phyloP scores from a whole-genome alignment of 2,329 filamentous ascomycete genomes.

The Arthrobotrys conoides region DNA sequence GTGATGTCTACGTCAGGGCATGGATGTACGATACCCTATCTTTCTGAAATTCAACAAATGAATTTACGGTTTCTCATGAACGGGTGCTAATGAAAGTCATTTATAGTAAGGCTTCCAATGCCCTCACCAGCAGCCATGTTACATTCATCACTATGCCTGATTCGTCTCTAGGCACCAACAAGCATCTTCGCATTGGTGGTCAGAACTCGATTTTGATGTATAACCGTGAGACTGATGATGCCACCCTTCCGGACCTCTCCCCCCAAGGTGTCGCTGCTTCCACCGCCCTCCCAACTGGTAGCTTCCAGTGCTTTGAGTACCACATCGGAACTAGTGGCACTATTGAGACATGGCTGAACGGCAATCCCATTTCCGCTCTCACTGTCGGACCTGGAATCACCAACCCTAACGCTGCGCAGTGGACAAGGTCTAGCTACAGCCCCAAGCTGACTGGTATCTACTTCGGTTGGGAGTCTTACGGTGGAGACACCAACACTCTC shows the following conservation, averaged over 20 bases:
- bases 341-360: conserved; percentile 75
- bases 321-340: conserved; percentile 73
- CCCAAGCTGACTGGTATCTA: conserved; percentile 73
- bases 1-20: conserved; percentile 73
- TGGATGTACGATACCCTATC: conserved; percentile 70
- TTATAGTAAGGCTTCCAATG: conserved; percentile 72
- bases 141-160: conserved; percentile 77
- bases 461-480: conserved; percentile 77
- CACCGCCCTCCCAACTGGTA: conserved; percentile 69
- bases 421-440: conserved; percentile 70
- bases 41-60: not conserved
- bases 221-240: conserved; percentile 76
- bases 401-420: conserved; percentile 72
- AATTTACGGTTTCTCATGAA: conserved; percentile 9
- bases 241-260: conserved; percentile 75
- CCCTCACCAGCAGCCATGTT: conserved; percentile 74
- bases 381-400: conserved; percentile 69
- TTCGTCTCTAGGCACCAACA: conserved; percentile 71
- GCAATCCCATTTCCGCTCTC: conserved; percentile 71
- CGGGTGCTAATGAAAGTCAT: conserved; percentile 61
- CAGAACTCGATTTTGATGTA: conserved; percentile 76
- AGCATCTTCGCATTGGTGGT: conserved; percentile 75
- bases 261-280: conserved; percentile 74
- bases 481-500: conserved; percentile 74
- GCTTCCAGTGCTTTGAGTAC: conserved; percentile 76